These are phyloP conservation scores for Fragaria nilgerrensis DNA, from an alignment of 306 rosid species.

Conservation along the genomic window DNA sequence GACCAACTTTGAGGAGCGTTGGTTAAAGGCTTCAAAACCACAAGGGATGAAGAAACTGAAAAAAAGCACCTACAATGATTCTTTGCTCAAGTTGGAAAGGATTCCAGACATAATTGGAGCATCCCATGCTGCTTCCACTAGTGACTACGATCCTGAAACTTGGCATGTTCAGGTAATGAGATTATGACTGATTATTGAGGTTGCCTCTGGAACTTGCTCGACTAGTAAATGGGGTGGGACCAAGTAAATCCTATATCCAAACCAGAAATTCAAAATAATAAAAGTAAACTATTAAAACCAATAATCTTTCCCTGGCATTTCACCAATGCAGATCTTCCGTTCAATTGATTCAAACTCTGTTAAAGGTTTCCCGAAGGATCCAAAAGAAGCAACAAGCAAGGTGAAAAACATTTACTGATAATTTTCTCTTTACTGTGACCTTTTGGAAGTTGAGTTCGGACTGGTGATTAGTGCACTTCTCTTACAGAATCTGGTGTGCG, in stretches of 20 bases:
- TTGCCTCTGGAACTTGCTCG: conserved; percentile 18
- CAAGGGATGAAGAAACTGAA: conserved; percentile 73
- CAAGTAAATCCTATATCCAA: neutral
- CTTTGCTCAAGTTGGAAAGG: conserved; percentile 76
- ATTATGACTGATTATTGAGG: conserved; percentile 11
- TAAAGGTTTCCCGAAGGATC: conserved; percentile 80
- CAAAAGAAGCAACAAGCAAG: conserved; percentile 67
- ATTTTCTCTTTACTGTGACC: conserved; percentile 19
- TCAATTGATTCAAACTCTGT: conserved; percentile 95
- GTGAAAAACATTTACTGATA: conserved; percentile 39
- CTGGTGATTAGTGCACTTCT: conserved; percentile 29
- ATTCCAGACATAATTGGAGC: conserved; percentile 59
- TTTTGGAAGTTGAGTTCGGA: conserved; percentile 15
- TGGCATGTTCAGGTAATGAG: conserved; percentile 92
- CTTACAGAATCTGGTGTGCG: conserved; percentile 80
- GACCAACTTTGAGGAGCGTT: conserved; percentile 91
- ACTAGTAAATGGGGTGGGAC: conserved; percentile 3
- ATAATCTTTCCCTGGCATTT: conserved; percentile 21
- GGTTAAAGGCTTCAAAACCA: conserved; percentile 89
- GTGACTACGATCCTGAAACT: conserved; percentile 68
- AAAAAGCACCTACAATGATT: conserved; percentile 53
- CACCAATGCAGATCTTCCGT: conserved; percentile 73
- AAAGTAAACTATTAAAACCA: neutral
- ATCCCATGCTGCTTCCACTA: conserved; percentile 33
- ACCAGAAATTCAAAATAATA: neutral